A percentile compares a stretch with the other conserved stretches of the same genome.
phyloP scores from a whole-genome alignment of 2,329 filamentous ascomycete genomes.

The Emmonsia crescens region DNA sequence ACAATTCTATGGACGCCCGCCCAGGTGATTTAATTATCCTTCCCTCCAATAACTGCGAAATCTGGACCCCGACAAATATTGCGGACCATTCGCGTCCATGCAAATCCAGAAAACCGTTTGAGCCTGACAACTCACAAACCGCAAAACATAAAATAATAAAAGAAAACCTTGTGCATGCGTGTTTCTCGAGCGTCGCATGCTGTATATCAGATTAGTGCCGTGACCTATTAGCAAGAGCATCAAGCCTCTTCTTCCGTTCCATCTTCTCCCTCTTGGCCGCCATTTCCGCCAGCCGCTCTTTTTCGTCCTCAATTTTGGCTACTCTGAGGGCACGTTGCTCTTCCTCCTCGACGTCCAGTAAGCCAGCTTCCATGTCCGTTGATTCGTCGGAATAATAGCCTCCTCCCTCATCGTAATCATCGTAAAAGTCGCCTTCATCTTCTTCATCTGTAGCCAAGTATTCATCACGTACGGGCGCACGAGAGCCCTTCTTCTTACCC shows the following conservation, averaged over 20 bases:
- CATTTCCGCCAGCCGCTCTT: constrained; percentile 34
- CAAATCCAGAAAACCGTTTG: not conserved
- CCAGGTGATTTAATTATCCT: not conserved
- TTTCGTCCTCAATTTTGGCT: constrained; percentile 37
- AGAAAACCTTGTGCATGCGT: not conserved
- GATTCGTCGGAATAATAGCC: constrained; percentile 36
- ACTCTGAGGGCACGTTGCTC: constrained; percentile 31
- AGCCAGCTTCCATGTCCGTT: constrained; percentile 43
- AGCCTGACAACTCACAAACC: not conserved
- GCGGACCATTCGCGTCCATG: not conserved
- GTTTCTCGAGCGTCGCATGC: not conserved
- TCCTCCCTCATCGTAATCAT: constrained; percentile 22
- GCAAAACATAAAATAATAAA: not conserved
- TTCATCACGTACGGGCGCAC: constrained; percentile 27
- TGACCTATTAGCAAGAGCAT: constrained; percentile 26
- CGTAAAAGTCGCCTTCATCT: constrained; percentile 34
- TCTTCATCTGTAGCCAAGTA: constrained; percentile 40
- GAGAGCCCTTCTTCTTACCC: constrained; percentile 1
- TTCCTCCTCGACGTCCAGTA: constrained; percentile 36
- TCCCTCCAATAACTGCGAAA: not conserved
- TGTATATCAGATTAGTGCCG: constrained; percentile 17
- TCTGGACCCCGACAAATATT: not conserved
- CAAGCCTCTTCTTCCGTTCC: constrained; percentile 34
- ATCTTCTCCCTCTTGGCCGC: constrained; percentile 37
- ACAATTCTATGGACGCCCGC: not conserved